phyloP scores from a whole-genome alignment of 2,329 filamentous ascomycete genomes.

The Fonsecaea nubica region DNA sequence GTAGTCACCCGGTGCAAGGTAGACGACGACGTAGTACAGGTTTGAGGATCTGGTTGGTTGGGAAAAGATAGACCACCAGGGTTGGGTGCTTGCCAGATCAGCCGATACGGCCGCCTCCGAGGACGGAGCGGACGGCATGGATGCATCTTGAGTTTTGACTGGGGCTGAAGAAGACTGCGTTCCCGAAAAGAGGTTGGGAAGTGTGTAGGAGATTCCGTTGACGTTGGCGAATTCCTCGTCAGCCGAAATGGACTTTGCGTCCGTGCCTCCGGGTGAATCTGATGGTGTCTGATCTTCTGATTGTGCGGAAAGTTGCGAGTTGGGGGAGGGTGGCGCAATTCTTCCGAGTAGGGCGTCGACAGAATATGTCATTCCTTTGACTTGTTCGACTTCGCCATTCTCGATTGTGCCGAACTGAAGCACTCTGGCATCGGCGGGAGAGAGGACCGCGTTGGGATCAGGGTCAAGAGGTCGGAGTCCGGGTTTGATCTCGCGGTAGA shows the following conservation, averaged over 20 bases:
- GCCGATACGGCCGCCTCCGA: slow-evolving; percentile 84
- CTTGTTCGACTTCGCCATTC: slow-evolving; percentile 93
- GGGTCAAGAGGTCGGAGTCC: slow-evolving; percentile 84
- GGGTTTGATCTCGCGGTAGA: slow-evolving; percentile 93
- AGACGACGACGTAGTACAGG: slow-evolving; percentile 93
- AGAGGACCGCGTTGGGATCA: slow-evolving; percentile 78
- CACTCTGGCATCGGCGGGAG: slow-evolving; percentile 87
- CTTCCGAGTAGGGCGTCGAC: slow-evolving; percentile 87
- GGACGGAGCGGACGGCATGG: slow-evolving; percentile 68
- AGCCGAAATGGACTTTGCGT: slow-evolving; percentile 63
- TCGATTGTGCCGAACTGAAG: slow-evolving; percentile 92
- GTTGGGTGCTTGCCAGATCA: slow-evolving; percentile 77
- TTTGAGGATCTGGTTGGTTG: slow-evolving; percentile 65
- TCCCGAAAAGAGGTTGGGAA: slow-evolving; percentile 88
- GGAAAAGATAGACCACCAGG: slow-evolving; percentile 73
- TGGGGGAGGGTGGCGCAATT: slow-evolving; percentile 55
- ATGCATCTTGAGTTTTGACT: slow-evolving; percentile 70
- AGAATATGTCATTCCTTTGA: slow-evolving; percentile 98
- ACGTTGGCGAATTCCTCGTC: slow-evolving; percentile 93
- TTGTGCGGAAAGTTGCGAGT: slow-evolving; percentile 44
- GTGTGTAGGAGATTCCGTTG: slow-evolving; percentile 94
- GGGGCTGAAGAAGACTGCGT: slow-evolving; percentile 57
- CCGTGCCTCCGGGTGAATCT: slow-evolving; percentile 41
- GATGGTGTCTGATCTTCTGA: slow-evolving; percentile 46
- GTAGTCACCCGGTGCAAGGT: slow-evolving; percentile 96